These are phyloP conservation scores for Penicillium hesseltinei DNA, from an alignment of 2,329 filamentous ascomycete genomes.

Conservation along the genomic window DNA sequence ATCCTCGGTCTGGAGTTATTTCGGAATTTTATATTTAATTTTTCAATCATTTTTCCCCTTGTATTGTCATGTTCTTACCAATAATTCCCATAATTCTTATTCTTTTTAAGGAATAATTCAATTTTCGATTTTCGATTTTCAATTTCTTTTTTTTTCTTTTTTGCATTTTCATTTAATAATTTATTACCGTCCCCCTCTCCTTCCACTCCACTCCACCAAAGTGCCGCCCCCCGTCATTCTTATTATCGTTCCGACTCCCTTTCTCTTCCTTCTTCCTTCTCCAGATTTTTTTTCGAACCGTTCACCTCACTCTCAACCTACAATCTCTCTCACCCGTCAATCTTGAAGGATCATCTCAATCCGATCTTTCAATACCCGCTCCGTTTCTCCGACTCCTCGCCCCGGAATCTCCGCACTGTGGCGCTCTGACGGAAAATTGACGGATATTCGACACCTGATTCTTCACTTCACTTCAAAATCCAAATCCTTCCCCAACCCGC, in stretches of 20 bases:
- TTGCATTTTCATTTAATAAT: constrained; percentile 19
- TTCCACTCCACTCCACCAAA: constrained; percentile 23
- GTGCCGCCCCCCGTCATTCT: constrained; percentile 29
- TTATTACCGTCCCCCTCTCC: constrained; percentile 25
- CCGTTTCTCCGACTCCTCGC: constrained; percentile 3
- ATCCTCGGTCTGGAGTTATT: constrained; percentile 11
- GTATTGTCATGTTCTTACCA: constrained; percentile 14
- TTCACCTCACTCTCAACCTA: background rate
- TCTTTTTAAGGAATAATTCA: constrained; percentile 2
- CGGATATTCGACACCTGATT: constrained; percentile 10
- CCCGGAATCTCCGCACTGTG: constrained; percentile 20
- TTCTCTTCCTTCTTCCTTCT: constrained; percentile 9
- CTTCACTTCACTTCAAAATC: constrained; percentile 11
- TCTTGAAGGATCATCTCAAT: constrained; percentile 17
- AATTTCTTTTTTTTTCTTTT: background rate
- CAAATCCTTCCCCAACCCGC: constrained; percentile 3
- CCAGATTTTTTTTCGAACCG: constrained; percentile 2
- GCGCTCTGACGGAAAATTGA: constrained; percentile 17
- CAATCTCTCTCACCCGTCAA: background rate
- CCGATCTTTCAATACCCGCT: constrained; percentile 14
- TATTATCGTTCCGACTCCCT: constrained; percentile 27
- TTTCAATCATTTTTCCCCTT: constrained; percentile 4
- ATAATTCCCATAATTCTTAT: constrained; percentile 13
- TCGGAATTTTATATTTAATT: constrained; percentile 6
- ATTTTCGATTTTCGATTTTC: constrained; percentile 25